A percentile compares a stretch with the other conserved stretches of the same genome.
Evolutionary conservation across 768 basidiomycete species (phyloP).

Genomic region (Neoboletus brunneissimus): DNA sequence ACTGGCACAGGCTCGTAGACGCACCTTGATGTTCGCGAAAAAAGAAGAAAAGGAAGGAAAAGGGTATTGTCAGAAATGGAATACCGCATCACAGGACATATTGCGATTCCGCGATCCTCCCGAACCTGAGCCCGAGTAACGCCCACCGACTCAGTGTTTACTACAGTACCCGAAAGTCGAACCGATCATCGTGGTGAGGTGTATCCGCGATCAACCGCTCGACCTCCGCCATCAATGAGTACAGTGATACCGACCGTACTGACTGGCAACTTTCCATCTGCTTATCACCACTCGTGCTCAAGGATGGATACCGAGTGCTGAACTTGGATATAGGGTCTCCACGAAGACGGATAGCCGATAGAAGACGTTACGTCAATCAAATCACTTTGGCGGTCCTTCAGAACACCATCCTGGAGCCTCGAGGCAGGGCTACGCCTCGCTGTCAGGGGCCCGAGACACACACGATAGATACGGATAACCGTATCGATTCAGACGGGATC

Average conservation of each 20-base stretch:
- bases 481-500: constrained; percentile 3
- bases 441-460: constrained; percentile 8
- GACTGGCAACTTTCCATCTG: neutral
- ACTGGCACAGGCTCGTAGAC: neutral
- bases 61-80: neutral
- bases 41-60: neutral
- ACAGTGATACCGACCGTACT: neutral
- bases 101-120: neutral
- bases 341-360: constrained; percentile 3
- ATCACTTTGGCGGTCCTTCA: neutral
- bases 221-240: neutral
- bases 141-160: neutral
- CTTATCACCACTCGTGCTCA: constrained; percentile 8
- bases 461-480: neutral
- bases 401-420: constrained; percentile 12
- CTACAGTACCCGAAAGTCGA: neutral
- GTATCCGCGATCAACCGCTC: constrained; percentile 9
- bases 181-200: neutral
- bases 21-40: neutral
- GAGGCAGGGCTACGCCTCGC: constrained; percentile 11
- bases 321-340: neutral
- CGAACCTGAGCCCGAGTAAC: constrained; percentile 2
- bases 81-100: neutral
- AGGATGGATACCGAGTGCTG: neutral
- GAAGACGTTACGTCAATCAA: constrained; percentile 15